phyloP scores from a whole-genome alignment of 805 yeast genomes.

The Wickerhamomyces hampshirensis region DNA sequence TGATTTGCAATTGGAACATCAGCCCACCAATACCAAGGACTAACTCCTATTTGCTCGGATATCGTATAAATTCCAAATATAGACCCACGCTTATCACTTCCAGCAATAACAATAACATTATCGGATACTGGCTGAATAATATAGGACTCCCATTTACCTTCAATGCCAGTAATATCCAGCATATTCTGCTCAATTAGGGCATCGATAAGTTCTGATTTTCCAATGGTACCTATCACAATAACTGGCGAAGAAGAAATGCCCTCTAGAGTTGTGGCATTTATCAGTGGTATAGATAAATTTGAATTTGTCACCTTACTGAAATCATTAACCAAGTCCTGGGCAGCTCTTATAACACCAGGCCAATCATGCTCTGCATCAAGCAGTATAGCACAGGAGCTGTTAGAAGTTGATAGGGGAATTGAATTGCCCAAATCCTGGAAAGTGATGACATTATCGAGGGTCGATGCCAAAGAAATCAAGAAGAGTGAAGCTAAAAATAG shows the following conservation, averaged over 20 bases:
- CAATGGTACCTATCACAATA: conserved; percentile 11
- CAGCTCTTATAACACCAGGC: conserved; percentile 12
- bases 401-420: too few species aligned
- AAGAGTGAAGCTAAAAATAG: too few species aligned
- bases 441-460: too few species aligned
- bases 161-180: conserved; percentile 2
- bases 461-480: too few species aligned
- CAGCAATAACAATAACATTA: conserved; percentile 7
- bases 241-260: neutral
- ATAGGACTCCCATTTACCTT: conserved; percentile 9
- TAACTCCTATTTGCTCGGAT: conserved; percentile 12
- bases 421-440: too few species aligned
- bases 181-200: neutral
- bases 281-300: neutral
- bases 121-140: conserved; percentile 3
- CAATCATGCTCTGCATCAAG: conserved; percentile 5
- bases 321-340: conserved; percentile 7
- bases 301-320: conserved; percentile 4
- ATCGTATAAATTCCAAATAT: conserved; percentile 9
- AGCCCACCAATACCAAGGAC: conserved; percentile 13
- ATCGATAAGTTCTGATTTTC: conserved; percentile 7
- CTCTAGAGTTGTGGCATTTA: neutral
- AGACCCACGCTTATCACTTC: conserved; percentile 12
- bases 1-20: conserved; percentile 6
- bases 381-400: too few species aligned